Percentiles rank a stretch among this genome's conserved stretches.
These are phyloP conservation scores for Trichothecium roseum DNA, from an alignment of 2,329 filamentous ascomycete species.

Conservation along the genomic window DNA sequence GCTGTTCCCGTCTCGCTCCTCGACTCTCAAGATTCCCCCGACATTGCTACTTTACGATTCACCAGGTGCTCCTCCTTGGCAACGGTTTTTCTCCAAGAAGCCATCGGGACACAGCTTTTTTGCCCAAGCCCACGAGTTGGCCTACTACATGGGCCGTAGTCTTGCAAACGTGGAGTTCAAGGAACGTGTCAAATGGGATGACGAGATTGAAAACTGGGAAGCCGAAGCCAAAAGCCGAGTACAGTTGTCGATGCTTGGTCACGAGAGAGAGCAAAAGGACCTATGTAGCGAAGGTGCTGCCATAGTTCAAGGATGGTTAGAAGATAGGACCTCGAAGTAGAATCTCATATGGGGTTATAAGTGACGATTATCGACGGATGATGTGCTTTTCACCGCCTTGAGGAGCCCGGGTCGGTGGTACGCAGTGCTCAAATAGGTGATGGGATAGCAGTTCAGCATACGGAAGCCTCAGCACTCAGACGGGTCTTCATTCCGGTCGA, in stretches of 20 bases:
- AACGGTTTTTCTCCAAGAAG: too few relatives aligned
- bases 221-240: slow-evolving; percentile 27
- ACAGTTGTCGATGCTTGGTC: slow-evolving; percentile 24
- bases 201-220: slow-evolving; percentile 20
- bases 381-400: too few relatives aligned
- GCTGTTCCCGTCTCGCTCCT: slow-evolving; percentile 35
- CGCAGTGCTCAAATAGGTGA: too few relatives aligned
- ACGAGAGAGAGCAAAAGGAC: slow-evolving; percentile 14
- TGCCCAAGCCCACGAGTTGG: slow-evolving; percentile 36
- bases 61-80: too few relatives aligned
- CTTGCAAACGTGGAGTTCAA: slow-evolving; percentile 34
- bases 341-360: too few relatives aligned
- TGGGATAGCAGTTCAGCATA: too few relatives aligned
- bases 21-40: slow-evolving; percentile 37
- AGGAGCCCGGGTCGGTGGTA: too few relatives aligned
- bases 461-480: too few relatives aligned
- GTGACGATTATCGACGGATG: too few relatives aligned
- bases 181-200: slow-evolving; percentile 29
- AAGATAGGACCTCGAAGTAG: too few relatives aligned
- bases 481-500: too few relatives aligned
- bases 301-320: slow-evolving; percentile 19
- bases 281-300: slow-evolving; percentile 16
- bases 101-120: slow-evolving; percentile 28
- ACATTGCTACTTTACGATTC: slow-evolving; percentile 36
- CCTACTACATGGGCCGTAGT: slow-evolving; percentile 36